A percentile compares a stretch with the other conserved stretches of the same genome.
Conservation (phyloP, 805 yeast genomes). For the Wickerhamiella cacticola region DNA sequence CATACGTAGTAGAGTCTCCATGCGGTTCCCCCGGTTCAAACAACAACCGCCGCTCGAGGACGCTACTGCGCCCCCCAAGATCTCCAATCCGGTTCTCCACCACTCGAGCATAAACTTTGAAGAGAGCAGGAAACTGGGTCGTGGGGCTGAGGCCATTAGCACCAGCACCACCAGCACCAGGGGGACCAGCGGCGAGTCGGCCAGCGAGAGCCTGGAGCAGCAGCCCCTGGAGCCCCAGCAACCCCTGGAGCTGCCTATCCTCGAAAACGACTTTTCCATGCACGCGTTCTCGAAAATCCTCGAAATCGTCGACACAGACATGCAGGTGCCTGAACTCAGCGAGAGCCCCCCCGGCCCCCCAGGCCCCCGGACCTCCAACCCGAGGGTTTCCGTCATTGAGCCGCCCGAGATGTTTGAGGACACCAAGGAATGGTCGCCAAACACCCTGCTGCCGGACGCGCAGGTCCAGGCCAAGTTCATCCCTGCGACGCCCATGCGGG, state of each 20-base stretch:
- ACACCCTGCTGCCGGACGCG: background rate
- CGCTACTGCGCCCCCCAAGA: slow-evolving; percentile 2
- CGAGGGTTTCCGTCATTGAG: background rate
- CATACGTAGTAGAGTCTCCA: slow-evolving; percentile 7
- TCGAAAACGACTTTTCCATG: background rate
- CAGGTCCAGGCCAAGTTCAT: background rate
- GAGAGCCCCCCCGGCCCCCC: slow-evolving; percentile 1
- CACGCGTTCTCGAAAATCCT: background rate
- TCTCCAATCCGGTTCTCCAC: slow-evolving; percentile 6
- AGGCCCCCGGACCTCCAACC: background rate
- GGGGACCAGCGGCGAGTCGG: no score
- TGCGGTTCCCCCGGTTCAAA: slow-evolving; percentile 8
- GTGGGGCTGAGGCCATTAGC: background rate
- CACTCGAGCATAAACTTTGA: slow-evolving; percentile 7
- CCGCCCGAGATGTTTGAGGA: slow-evolving; percentile 7
- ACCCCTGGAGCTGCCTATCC: background rate
- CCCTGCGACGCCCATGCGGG: background rate
- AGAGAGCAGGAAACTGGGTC: background rate
- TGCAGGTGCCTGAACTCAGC: slow-evolving; percentile 3
- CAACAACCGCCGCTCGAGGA: background rate
- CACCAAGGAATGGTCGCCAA: slow-evolving; percentile 2
- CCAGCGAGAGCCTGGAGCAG: no score
- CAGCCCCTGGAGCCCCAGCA: no score
- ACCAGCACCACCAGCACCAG: background rate
- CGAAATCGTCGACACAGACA: background rate